Evolutionary conservation across 208 protist genomes (phyloP).

Genomic region (Angomonas ambiguus): DNA sequence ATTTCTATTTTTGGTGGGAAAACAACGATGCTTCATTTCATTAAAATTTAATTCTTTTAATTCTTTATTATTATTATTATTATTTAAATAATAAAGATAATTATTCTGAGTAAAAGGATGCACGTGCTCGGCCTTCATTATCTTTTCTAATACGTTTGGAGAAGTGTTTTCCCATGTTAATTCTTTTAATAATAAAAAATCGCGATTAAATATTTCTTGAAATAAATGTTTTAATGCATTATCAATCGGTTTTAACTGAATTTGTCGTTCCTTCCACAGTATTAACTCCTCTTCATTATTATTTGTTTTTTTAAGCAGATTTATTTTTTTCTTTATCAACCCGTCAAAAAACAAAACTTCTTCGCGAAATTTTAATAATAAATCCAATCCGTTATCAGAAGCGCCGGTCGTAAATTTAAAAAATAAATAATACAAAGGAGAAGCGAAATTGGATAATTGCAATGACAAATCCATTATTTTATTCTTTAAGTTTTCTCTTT

Average conservation of each 20-base stretch:
- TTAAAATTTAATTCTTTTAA: too few relatives aligned
- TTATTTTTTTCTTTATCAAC: slow-evolving; percentile 29
- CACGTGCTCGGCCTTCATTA: slow-evolving; percentile 65
- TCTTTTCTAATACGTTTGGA: slow-evolving; percentile 66
- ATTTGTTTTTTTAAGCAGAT: too few relatives aligned
- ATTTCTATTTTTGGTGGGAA: slow-evolving; percentile 58
- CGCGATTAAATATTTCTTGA: slow-evolving; percentile 70
- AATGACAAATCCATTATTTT: slow-evolving; percentile 46
- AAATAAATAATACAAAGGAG: slow-evolving; percentile 74
- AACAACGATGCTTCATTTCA: slow-evolving; percentile 67
- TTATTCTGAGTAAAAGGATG: slow-evolving; percentile 59
- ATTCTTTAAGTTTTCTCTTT: neutral
- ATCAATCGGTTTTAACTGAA: slow-evolving; percentile 55
- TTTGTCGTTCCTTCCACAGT: slow-evolving; percentile 43
- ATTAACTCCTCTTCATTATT: slow-evolving; percentile 15
- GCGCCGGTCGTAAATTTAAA: too few relatives aligned
- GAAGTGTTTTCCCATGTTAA: slow-evolving; percentile 74
- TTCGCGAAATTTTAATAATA: slow-evolving; percentile 76
- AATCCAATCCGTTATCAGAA: slow-evolving; percentile 62
- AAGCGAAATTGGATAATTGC: slow-evolving; percentile 37
- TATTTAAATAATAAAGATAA: too few relatives aligned
- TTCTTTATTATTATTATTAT: too few relatives aligned
- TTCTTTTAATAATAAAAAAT: slow-evolving; percentile 84
- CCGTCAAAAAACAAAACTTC: slow-evolving; percentile 41
- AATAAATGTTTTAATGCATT: slow-evolving; percentile 52